Conservation (phyloP, 306 rosid species). For the Sechiopsis laciniata region DNA sequence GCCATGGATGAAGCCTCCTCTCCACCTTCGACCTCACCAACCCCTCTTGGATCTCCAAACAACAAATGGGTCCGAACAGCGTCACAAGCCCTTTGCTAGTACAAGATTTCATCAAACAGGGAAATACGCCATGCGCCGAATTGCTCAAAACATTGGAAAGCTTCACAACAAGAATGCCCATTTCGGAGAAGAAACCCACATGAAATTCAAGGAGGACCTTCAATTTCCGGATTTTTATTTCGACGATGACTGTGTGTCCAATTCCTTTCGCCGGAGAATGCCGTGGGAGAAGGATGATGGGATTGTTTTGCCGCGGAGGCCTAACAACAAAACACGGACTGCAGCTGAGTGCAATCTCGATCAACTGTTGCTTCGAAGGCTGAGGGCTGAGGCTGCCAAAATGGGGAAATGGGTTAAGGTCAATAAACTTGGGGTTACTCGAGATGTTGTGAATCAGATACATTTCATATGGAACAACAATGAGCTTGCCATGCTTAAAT, state of each 20-base stretch:
- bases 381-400: slow-evolving; percentile 56
- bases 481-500: slow-evolving; percentile 79
- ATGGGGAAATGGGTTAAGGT: slow-evolving; percentile 77
- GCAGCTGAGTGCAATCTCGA: slow-evolving; percentile 63
- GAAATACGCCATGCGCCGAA: slow-evolving; percentile 41
- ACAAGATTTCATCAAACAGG: slow-evolving; percentile 46
- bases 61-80: slow-evolving; percentile 12
- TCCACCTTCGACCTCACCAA: slow-evolving; percentile 48
- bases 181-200: slow-evolving; percentile 25
- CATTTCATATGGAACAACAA: slow-evolving; percentile 47
- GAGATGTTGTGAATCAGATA: slow-evolving; percentile 54
- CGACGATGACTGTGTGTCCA: too few species aligned
- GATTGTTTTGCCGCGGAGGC: slow-evolving; percentile 29
- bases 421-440: slow-evolving; percentile 78
- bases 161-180: slow-evolving; percentile 28
- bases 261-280: slow-evolving; percentile 46
- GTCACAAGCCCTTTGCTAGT: slow-evolving; percentile 31
- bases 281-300: slow-evolving; percentile 76
- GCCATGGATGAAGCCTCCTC: slow-evolving; percentile 77
- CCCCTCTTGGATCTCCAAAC: slow-evolving; percentile 34
- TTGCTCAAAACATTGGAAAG: slow-evolving; percentile 42
- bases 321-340: slow-evolving; percentile 37
- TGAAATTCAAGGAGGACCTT: slow-evolving; percentile 27
- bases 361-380: slow-evolving; percentile 48
- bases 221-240: too few species aligned